Base-by-base conservation (phyloP, 257 asterid species). In the Solanum appendiculatum region DNA sequence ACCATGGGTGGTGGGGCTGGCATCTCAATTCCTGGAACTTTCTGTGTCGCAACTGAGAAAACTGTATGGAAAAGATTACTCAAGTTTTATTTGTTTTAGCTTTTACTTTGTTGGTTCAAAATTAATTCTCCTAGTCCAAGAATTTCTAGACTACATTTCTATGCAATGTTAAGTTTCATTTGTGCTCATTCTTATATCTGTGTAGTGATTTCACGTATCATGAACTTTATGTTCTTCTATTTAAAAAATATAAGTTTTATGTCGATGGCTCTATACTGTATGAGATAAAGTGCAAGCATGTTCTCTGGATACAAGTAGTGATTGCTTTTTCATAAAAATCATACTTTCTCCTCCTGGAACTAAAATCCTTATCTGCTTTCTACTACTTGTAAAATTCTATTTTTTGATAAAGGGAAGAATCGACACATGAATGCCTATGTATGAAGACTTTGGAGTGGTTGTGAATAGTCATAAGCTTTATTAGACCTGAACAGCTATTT, bases 1-100 rank as follows among this genome's bases (percentile, higher is more conserved):
- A 94, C 99, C n/a, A 95, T 97, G 98, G 99, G 99, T 89, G 99
- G 99, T 75, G 99, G 99, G 44, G 99, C 97, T 34, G 99, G 99
- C 90, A 90, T 97, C 89, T 96, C 99, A 63, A 95, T 96, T 86
- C 99, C 99, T 27, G 97, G 99, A 90, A 94, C 95, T 84, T 96
- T 96, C 88, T 95, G 97, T 58, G 92, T 97, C 87, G 98, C 99
- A 75, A 95, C 99, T 69, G 97, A 97, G 89, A 96, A 89, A 93
- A 97, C 99, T 87, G 99, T 97, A 95, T 70, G 95, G 68, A 42
- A 85, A 68, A 44, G 42, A 86, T 20, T 33, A 54, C 56, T 25
- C 25, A 31, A 72, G 74, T 23, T 23, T 84, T 88, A 33, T 82
- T 46, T 80, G 66, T 29, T 46, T 80, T 46, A 44, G 27, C 40